Conservation (phyloP, 148 eudicot species). For the Spergularia marina region DNA sequence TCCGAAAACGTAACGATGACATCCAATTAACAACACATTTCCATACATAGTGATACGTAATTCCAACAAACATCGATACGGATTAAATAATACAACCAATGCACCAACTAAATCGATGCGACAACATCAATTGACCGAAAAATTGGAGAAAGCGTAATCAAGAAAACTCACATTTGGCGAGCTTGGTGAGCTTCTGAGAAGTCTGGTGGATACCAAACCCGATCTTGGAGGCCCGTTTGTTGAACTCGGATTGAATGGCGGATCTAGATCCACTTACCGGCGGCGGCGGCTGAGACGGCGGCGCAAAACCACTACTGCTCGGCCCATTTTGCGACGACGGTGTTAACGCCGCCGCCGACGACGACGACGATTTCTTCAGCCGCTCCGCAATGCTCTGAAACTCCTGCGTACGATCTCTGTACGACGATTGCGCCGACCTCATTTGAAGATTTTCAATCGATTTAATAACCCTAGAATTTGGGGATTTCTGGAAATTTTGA, state of each 20-base stretch:
- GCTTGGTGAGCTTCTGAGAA: slow-evolving; percentile 77
- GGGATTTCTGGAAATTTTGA: slow-evolving; percentile 1
- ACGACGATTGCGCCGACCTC: slow-evolving; percentile 54
- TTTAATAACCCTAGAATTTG: slow-evolving; percentile 13
- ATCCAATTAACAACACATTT: not conserved
- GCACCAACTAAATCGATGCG: not conserved
- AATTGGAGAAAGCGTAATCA: not conserved
- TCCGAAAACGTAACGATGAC: too few relatives aligned
- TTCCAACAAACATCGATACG: not conserved
- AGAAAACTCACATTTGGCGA: slow-evolving; percentile 60
- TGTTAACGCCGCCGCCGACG: slow-evolving; percentile 9
- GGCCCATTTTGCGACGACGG: slow-evolving; percentile 34
- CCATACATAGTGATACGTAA: too few relatives aligned
- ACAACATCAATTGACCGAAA: not conserved
- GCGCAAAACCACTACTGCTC: slow-evolving; percentile 26
- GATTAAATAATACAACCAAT: too few relatives aligned
- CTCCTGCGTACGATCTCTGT: slow-evolving; percentile 72
- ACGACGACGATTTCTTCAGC: slow-evolving; percentile 38
- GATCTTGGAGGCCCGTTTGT: slow-evolving; percentile 65
- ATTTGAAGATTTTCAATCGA: slow-evolving; percentile 11
- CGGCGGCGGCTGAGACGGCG: slow-evolving; percentile 1
- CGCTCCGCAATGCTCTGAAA: slow-evolving; percentile 54
- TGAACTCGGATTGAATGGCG: slow-evolving; percentile 67
- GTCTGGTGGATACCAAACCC: slow-evolving; percentile 78
- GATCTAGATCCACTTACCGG: slow-evolving; percentile 43